Conservation (phyloP, 371 early-diverging fungal species). For the Rhizopus arrhizus region DNA sequence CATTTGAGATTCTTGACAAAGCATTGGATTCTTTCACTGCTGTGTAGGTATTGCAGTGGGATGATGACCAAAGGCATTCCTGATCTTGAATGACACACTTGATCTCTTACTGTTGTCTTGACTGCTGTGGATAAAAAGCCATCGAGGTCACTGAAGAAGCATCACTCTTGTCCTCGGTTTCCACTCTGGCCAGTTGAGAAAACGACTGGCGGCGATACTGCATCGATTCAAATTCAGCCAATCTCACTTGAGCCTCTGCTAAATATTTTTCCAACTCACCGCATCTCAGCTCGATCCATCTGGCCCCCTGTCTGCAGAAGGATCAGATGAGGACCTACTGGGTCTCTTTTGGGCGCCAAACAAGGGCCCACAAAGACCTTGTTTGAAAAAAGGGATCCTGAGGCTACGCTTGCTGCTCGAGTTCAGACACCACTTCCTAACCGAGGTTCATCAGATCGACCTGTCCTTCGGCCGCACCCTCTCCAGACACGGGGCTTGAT, state of each 20-base stretch:
- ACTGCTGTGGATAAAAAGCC: conserved; percentile 33
- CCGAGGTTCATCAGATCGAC: no score
- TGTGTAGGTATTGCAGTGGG: no score
- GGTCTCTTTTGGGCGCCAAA: no score
- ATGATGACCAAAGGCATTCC: conserved; percentile 34
- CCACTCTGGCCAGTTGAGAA: conserved; percentile 19
- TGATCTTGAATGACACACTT: conserved; percentile 48
- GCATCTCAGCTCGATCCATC: conserved; percentile 37
- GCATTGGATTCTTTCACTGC: conserved; percentile 10
- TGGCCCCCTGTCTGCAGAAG: no score
- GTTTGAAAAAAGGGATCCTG: no score
- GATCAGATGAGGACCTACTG: no score
- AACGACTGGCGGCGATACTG: conserved; percentile 1
- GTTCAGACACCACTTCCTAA: no score
- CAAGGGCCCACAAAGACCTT: no score
- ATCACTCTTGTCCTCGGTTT: conserved; percentile 39
- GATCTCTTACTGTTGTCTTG: conserved; percentile 41
- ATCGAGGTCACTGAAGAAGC: conserved; percentile 41
- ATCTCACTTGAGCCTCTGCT: conserved; percentile 49
- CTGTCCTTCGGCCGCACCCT: no score
- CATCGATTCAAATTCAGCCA: conserved; percentile 48
- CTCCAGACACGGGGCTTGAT: no score
- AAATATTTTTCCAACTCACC: conserved; percentile 51
- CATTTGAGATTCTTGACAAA: conserved; percentile 26
- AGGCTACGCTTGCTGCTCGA: no score